Evolutionary conservation across 1,284 basidiomycete genomes (phyloP).

Genomic region (Vanrija sp.): DNA sequence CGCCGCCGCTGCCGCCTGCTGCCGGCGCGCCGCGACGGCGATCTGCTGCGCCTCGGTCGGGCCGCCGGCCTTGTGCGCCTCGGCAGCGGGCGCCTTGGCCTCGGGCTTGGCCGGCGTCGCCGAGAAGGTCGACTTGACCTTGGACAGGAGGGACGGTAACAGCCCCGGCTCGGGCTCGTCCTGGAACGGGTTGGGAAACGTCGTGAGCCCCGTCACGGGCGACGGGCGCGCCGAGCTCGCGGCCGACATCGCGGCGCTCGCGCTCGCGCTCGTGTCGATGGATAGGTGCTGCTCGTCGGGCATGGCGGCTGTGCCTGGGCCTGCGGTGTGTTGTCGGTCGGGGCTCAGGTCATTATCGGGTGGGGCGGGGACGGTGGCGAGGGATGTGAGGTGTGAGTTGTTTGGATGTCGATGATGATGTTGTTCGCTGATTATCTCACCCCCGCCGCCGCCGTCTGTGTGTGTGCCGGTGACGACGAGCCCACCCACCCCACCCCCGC

Average conservation of each 20-base stretch:
- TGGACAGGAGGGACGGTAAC: constrained; percentile 44
- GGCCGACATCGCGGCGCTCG: background rate
- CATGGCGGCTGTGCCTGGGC: background rate
- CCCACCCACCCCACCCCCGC: too few relatives aligned
- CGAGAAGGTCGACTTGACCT: constrained; percentile 45
- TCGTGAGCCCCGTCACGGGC: constrained; percentile 32
- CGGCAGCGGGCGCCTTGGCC: background rate
- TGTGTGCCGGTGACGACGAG: too few relatives aligned
- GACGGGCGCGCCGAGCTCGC: constrained; percentile 15
- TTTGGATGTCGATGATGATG: too few relatives aligned
- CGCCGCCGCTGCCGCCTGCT: constrained; percentile 4
- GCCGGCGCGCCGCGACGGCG: constrained; percentile 32
- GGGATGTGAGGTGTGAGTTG: too few relatives aligned
- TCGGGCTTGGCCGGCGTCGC: constrained; percentile 15
- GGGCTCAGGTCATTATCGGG: too few relatives aligned
- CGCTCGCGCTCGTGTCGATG: constrained; percentile 5
- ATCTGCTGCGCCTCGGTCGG: constrained; percentile 44
- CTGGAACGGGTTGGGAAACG: constrained; percentile 46
- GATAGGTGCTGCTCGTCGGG: constrained; percentile 4
- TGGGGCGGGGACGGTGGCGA: too few relatives aligned
- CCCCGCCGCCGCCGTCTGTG: too few relatives aligned
- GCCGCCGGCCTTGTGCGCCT: background rate
- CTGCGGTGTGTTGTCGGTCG: background rate
- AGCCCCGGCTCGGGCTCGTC: constrained; percentile 48
- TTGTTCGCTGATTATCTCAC: too few relatives aligned